phyloP scores from a whole-genome alignment of 1,284 basidiomycete genomes.

The Mycena sp. region DNA sequence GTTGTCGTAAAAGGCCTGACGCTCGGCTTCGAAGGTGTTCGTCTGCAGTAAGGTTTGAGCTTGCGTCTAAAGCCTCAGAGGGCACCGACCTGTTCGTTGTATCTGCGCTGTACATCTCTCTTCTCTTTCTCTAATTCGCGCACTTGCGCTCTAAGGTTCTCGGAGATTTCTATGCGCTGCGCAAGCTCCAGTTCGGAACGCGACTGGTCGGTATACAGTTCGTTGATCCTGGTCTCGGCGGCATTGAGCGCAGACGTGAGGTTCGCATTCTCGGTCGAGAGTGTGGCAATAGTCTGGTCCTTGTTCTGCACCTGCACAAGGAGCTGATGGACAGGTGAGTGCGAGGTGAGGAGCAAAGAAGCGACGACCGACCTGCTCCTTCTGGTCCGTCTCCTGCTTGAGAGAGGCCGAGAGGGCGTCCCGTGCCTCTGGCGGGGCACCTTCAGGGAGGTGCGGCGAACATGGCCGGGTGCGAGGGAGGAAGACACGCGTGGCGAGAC shows the following conservation, averaged over 20 bases:
- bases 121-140: constrained; percentile 86
- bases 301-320: constrained; percentile 80
- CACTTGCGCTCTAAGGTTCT: constrained; percentile 79
- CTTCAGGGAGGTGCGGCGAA: constrained; percentile 63
- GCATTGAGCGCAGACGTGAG: constrained; percentile 69
- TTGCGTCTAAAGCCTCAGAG: background rate
- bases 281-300: constrained; percentile 67
- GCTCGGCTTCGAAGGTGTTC: constrained; percentile 82
- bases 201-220: constrained; percentile 81
- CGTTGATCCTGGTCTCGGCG: constrained; percentile 74
- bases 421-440: constrained; percentile 55
- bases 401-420: constrained; percentile 69
- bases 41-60: constrained; percentile 55
- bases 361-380: constrained; percentile 69
- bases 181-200: constrained; percentile 81
- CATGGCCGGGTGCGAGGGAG: constrained; percentile 50
- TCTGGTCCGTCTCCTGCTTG: constrained; percentile 80
- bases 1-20: constrained; percentile 87
- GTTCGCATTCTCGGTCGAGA: constrained; percentile 70
- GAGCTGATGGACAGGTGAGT: constrained; percentile 55
- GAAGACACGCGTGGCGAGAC: constrained; percentile 55
- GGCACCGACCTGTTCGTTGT: constrained; percentile 78
- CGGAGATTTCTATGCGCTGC: constrained; percentile 79
- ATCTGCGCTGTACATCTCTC: constrained; percentile 77
- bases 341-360: background rate